A percentile compares a stretch with the other conserved stretches of the same genome.
Conservation (phyloP, 768 basidiomycete species). For the Pholiota microspora region DNA sequence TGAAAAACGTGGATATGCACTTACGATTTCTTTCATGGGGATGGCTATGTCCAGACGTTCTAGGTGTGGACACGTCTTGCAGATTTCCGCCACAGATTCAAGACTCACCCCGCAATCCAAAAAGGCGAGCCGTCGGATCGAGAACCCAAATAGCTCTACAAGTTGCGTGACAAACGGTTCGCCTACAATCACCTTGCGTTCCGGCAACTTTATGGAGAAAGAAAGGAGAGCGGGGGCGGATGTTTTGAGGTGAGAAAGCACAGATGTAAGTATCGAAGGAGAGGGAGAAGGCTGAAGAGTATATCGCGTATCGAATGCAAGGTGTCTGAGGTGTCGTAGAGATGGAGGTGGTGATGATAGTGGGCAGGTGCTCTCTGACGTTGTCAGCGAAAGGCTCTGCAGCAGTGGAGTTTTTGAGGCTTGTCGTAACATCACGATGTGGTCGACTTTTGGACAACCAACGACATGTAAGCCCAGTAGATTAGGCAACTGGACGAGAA, state of each 20-base stretch:
- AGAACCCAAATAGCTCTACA: conserved; percentile 36
- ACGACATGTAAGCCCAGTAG: conserved; percentile 61
- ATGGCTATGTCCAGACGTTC: conserved; percentile 50
- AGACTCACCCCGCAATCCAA: conserved; percentile 42
- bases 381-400: conserved; percentile 60
- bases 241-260: conserved; percentile 31
- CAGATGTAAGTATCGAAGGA: conserved; percentile 24
- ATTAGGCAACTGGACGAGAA: conserved; percentile 47
- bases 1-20: conserved; percentile 12
- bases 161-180: conserved; percentile 41
- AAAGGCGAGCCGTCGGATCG: conserved; percentile 44
- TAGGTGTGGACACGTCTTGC: conserved; percentile 40
- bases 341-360: conserved; percentile 27
- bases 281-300: conserved; percentile 28
- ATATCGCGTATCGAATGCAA: conserved; percentile 51
- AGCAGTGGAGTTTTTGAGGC: conserved; percentile 50
- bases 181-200: conserved; percentile 36
- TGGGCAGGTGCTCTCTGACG: conserved; percentile 37
- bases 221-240: conserved; percentile 32
- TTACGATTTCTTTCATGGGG: conserved; percentile 50
- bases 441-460: conserved; percentile 56
- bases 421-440: conserved; percentile 44
- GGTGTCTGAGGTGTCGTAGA: conserved; percentile 42
- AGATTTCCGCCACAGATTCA: conserved; percentile 39
- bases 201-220: conserved; percentile 44